These are phyloP conservation scores for Lanmaoa rubissima DNA, from an alignment of 768 basidiomycete species.

Conservation along the genomic window DNA sequence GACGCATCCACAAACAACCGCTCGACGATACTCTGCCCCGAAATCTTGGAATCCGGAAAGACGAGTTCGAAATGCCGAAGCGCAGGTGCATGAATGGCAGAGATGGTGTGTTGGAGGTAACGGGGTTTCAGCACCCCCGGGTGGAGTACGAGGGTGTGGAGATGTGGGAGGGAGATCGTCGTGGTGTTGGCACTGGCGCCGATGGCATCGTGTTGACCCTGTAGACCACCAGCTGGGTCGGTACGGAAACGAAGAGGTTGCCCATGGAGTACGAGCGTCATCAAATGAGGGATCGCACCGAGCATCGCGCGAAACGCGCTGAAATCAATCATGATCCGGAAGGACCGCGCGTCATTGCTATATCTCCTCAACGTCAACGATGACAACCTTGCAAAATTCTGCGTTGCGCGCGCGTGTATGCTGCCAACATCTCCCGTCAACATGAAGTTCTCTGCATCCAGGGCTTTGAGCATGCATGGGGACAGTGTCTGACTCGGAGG, in stretches of 20 bases:
- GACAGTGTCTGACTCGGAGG: background rate
- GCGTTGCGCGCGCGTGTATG: slow-evolving; percentile 13
- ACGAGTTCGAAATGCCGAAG: slow-evolving; percentile 34
- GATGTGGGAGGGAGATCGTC: slow-evolving; percentile 23
- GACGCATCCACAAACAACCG: slow-evolving; percentile 21
- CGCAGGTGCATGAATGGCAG: slow-evolving; percentile 27
- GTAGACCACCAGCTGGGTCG: slow-evolving; percentile 6
- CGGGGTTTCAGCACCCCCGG: slow-evolving; percentile 32
- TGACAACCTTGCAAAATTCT: slow-evolving; percentile 22
- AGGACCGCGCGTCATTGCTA: slow-evolving; percentile 26
- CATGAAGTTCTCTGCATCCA: slow-evolving; percentile 30
- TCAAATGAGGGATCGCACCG: slow-evolving; percentile 21
- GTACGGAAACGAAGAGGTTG: slow-evolving; percentile 29
- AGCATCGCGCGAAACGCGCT: slow-evolving; percentile 27
- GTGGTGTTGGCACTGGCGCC: background rate
- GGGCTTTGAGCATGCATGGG: slow-evolving; percentile 22
- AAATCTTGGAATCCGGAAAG: slow-evolving; percentile 30
- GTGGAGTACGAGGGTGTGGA: slow-evolving; percentile 31
- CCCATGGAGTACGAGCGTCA: slow-evolving; percentile 27
- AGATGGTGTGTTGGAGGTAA: slow-evolving; percentile 30
- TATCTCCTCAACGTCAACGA: slow-evolving; percentile 30
- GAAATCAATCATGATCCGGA: slow-evolving; percentile 30
- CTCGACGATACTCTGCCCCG: slow-evolving; percentile 27
- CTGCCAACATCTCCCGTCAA: slow-evolving; percentile 19
- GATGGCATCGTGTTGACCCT: background rate